phyloP scores from a whole-genome alignment of 495 filamentous ascomycete genomes.

The Bacidia gigantensis region DNA sequence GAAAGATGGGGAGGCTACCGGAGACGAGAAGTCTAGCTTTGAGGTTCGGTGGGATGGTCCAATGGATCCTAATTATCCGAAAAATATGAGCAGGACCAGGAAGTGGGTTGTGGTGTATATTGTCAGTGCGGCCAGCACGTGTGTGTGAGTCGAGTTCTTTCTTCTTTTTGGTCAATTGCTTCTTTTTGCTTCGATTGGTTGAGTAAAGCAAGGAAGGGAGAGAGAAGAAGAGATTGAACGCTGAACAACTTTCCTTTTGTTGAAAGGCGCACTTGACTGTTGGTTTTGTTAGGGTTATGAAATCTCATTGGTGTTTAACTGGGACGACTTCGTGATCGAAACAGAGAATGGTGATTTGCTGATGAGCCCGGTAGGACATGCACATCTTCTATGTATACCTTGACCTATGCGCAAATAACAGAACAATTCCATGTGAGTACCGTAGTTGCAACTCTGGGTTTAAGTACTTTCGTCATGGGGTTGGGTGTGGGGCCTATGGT shows the following conservation, averaged over 20 bases:
- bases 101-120: constrained; percentile 74
- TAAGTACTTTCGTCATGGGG: constrained; percentile 70
- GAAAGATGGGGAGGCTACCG: not conserved
- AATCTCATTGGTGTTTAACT: no score
- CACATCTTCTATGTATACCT: constrained; percentile 78
- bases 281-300: no score
- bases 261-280: no score
- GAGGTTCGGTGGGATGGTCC: constrained; percentile 62
- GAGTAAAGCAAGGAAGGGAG: no score
- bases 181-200: no score
- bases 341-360: no score
- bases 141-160: constrained; percentile 52
- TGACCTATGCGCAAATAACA: constrained; percentile 70
- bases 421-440: constrained; percentile 57
- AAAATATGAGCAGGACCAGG: constrained; percentile 46
- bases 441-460: constrained; percentile 61
- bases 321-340: no score
- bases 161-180: not conserved
- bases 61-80: constrained; percentile 57
- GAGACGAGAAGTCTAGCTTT: constrained; percentile 22
- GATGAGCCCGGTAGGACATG: constrained; percentile 46
- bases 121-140: constrained; percentile 56
- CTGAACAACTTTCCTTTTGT: no score
- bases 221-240: no score
- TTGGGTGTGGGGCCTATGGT: constrained; percentile 21